Conservation (phyloP, 768 basidiomycete species). For the Trametes sanguinea region DNA sequence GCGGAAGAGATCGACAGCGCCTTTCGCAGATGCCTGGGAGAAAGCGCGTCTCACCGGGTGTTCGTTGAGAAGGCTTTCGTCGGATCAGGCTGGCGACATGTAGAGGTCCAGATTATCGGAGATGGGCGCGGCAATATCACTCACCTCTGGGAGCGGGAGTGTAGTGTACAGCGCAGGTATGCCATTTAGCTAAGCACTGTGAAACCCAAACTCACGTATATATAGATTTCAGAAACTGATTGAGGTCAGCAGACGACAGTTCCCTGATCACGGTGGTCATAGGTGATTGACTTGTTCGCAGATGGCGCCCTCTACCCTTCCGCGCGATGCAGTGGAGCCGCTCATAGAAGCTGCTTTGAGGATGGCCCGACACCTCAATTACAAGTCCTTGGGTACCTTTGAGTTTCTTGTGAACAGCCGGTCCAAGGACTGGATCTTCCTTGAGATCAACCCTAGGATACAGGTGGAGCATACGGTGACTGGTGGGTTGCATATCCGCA, state of each 20-base stretch:
- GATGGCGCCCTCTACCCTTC: constrained; percentile 36
- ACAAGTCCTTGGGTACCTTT: constrained; percentile 35
- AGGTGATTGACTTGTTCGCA: neutral
- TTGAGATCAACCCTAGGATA: constrained; percentile 37
- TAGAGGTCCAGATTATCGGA: constrained; percentile 39
- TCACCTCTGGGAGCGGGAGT: constrained; percentile 40
- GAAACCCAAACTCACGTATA: neutral
- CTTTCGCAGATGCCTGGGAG: constrained; percentile 15
- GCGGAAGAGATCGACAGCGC: constrained; percentile 7
- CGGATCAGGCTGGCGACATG: constrained; percentile 37
- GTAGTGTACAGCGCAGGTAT: constrained; percentile 37
- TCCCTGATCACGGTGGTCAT: too few relatives aligned
- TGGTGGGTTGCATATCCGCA: constrained; percentile 1
- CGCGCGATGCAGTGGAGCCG: constrained; percentile 23
- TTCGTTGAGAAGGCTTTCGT: constrained; percentile 38
- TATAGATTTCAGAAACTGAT: constrained; percentile 40
- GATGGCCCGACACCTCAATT: constrained; percentile 29
- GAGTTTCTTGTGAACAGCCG: constrained; percentile 34
- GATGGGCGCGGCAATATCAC: constrained; percentile 33
- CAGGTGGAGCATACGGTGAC: constrained; percentile 40
- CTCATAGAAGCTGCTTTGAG: constrained; percentile 30
- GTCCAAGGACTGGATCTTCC: constrained; percentile 36
- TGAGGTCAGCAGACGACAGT: constrained; percentile 20
- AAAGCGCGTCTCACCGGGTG: constrained; percentile 20
- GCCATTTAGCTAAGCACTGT: neutral